Evolutionary conservation across 495 filamentous ascomycete species (phyloP).

Genomic region (Choiromyces venosus): DNA sequence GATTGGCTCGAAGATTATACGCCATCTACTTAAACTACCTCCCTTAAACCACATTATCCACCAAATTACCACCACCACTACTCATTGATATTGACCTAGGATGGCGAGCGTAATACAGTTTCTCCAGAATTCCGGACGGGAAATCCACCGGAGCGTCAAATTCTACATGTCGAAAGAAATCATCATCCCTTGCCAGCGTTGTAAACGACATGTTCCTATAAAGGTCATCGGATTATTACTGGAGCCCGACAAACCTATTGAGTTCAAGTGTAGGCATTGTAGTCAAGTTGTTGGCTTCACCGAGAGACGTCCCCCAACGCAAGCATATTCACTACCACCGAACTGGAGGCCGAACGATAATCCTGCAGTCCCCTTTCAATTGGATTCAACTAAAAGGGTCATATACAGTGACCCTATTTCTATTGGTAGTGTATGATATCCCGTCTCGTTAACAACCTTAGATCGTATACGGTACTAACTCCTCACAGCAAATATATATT

Average conservation of each 20-base stretch:
- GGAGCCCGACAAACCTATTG: conserved; percentile 3
- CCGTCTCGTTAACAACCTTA: background rate
- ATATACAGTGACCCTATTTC: conserved; percentile 4
- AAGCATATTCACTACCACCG: background rate
- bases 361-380: background rate
- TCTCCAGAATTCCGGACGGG: conserved; percentile 15
- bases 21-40: background rate
- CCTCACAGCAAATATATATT: background rate
- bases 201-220: conserved; percentile 14
- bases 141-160: conserved; percentile 19
- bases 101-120: conserved; percentile 23
- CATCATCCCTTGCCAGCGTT: conserved; percentile 20
- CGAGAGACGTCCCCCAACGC: background rate
- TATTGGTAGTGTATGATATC: conserved; percentile 9
- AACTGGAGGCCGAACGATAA: background rate
- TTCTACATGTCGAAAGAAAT: conserved; percentile 20
- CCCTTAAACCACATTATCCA: background rate
- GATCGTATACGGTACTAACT: background rate
- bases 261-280: conserved; percentile 23
- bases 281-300: conserved; percentile 20
- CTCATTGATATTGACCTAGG: background rate
- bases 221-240: conserved; percentile 17
- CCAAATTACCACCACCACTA: background rate
- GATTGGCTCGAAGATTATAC: background rate
- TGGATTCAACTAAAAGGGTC: background rate